Base-by-base conservation (phyloP, 768 basidiomycete species). In the Boletus rubropictus region DNA sequence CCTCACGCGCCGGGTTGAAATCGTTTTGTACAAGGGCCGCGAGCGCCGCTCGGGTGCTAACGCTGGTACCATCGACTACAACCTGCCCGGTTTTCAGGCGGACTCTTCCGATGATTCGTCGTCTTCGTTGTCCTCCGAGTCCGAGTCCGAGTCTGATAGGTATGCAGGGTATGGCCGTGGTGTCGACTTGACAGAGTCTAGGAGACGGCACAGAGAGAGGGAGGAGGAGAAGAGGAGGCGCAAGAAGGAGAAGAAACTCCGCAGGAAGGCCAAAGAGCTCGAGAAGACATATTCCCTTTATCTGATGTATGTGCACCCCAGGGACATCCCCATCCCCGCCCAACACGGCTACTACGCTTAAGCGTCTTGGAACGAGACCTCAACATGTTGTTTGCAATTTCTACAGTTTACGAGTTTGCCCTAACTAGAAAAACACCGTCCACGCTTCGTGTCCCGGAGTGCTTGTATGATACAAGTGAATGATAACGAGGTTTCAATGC, bases 11-110 rank as follows among this genome's bases (percentile, higher is more conserved):
- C 82, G 84, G 17, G 78, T 86, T n/a, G 89, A 92, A 55, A 68
- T 88, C 39, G 74, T 88, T 29, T 72, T 92, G n/a, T 91, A 79
- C 72, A 86, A 81, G 61, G 89, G 89, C 35, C 78, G 76, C 39
- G 82, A 88, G 64, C 79, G 86, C 29, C 82, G 84, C 52, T 81
- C 86, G n/a, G 88, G 89, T 3, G 70, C 71, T 5, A 67, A 66
- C 25, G 68, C 70, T 0, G 86, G 86, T 36, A 56, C 67, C 1
- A 53, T 79, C 31, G 86, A 88, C 54, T 67, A 72, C 44, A 68
- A 74, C 41, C 68, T 83, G 29, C 76, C 78, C n/a, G 61, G 64
- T 18, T 67, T 72, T n/a, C 69, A 74, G 14, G 72, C 74, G 34
- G 70, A 72, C 43, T 58, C 66, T 32, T 64, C 69, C 28, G 70